phyloP scores from a whole-genome alignment of 1,139 yeast genomes.

The Nadsonia commutata region DNA sequence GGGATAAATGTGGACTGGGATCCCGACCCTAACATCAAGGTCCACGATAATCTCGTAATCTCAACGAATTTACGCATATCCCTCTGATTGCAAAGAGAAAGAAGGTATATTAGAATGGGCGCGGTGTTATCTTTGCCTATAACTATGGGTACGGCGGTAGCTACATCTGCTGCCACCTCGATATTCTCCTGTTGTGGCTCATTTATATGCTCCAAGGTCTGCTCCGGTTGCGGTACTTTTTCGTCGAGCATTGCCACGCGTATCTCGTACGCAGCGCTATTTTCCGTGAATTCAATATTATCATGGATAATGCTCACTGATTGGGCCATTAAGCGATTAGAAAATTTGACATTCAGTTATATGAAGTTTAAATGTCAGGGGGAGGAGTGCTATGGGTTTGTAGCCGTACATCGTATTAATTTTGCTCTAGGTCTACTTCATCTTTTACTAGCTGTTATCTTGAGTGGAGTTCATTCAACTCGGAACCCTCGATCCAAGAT shows the following conservation, averaged over 20 bases:
- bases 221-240: constrained; percentile 37
- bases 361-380: constrained; percentile 70
- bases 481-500: constrained; percentile 65
- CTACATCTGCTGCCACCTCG: constrained; percentile 41
- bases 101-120: too few species aligned
- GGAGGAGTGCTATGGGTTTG: constrained; percentile 80
- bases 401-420: constrained; percentile 81
- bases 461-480: constrained; percentile 66
- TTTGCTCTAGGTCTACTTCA: constrained; percentile 79
- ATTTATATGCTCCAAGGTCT: constrained; percentile 58
- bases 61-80: too few species aligned
- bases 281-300: constrained; percentile 61
- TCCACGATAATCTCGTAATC: too few species aligned
- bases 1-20: too few species aligned
- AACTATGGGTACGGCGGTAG: constrained; percentile 14
- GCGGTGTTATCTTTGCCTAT: constrained; percentile 65
- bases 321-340: constrained; percentile 62
- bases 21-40: too few species aligned
- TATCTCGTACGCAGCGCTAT: constrained; percentile 66
- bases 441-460: constrained; percentile 47
- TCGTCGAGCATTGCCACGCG: constrained; percentile 69
- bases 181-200: constrained; percentile 77
- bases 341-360: constrained; percentile 43
- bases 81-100: too few species aligned
- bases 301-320: constrained; percentile 90